Base-by-base conservation (phyloP, 306 rosid genomes). In the Leucaena leucocephala region DNA sequence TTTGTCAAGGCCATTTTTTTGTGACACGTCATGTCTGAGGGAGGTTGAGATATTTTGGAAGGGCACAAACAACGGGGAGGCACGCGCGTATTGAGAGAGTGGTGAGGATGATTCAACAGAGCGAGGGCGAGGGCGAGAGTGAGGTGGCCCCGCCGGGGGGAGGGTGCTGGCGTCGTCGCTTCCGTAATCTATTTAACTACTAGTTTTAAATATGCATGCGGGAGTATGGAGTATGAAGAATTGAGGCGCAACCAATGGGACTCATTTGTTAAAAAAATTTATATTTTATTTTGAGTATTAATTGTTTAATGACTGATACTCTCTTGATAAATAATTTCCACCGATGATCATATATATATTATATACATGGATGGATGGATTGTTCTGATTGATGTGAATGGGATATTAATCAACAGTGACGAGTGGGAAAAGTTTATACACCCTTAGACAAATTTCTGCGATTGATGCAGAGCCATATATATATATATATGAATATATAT, bases 1-100 rank as follows among this genome's bases (percentile, higher is more conserved):
- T 38, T 17, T 22, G 36, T 19, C 33, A 16, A 7, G 5, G 22
- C 72, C 61, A 74, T 39, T 75, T 72, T 27, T 27, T 27, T 27
- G 76, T 78, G 77, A 78, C 86, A 88, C 89, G 88, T 87, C 94
- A 82, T 48, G 74, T 22, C 2, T 21, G 15, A 8, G 36, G 64
- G 64, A 10, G 15, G 64, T 10, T 12, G 36, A 84, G 91, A 91
- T 89, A 89, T 91, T 91, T 92, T 78, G 1, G 14, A 9, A 6
- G 38, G 9, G 21, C 36, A 38, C 40, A 17, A 14, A 22, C 15
- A 42, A 1, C 3, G 21, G 10, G 3, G 6, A 6, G 0, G 1
- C 84, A 87, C 90, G 88, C 87, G 78, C 83, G 4, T 1, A 27
- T 3, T 4, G 9, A 54, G 92, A 14, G 84, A 62, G 86, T 80